These are phyloP conservation scores for Penicillium sp. DNA, from an alignment of 2,329 filamentous ascomycete genomes.

Conservation along the genomic window DNA sequence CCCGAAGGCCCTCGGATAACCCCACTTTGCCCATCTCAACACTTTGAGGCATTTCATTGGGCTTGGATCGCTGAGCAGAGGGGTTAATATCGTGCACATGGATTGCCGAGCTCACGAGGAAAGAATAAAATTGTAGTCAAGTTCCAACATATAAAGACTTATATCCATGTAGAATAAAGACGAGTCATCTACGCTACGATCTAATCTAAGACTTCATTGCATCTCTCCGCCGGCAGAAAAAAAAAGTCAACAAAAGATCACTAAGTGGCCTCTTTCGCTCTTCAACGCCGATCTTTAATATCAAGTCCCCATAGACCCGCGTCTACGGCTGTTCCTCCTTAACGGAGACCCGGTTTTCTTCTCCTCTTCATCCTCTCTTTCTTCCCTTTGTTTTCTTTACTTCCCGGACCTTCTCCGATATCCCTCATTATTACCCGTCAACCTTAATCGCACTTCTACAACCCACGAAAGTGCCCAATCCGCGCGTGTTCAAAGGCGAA, in stretches of 20 bases:
- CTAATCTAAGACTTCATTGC: background rate
- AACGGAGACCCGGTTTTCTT: background rate
- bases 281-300: slow-evolving; percentile 5
- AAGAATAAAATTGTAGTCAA: background rate
- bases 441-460: background rate
- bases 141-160: no score
- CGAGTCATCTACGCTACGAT: background rate
- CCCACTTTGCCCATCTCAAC: slow-evolving; percentile 14
- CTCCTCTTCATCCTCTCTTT: background rate
- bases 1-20: slow-evolving; percentile 13
- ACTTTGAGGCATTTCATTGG: slow-evolving; percentile 12
- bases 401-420: background rate
- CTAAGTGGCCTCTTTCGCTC: slow-evolving; percentile 6
- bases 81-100: slow-evolving; percentile 8
- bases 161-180: background rate
- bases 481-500: background rate
- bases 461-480: background rate
- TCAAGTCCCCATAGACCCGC: background rate
- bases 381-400: background rate
- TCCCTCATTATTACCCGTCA: background rate
- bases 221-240: slow-evolving; percentile 9
- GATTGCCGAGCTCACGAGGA: background rate
- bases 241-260: slow-evolving; percentile 5
- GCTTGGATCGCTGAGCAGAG: background rate
- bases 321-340: background rate